Conservation (phyloP, 2,329 filamentous ascomycete species). For the Trichoderma atrobrunneum region DNA sequence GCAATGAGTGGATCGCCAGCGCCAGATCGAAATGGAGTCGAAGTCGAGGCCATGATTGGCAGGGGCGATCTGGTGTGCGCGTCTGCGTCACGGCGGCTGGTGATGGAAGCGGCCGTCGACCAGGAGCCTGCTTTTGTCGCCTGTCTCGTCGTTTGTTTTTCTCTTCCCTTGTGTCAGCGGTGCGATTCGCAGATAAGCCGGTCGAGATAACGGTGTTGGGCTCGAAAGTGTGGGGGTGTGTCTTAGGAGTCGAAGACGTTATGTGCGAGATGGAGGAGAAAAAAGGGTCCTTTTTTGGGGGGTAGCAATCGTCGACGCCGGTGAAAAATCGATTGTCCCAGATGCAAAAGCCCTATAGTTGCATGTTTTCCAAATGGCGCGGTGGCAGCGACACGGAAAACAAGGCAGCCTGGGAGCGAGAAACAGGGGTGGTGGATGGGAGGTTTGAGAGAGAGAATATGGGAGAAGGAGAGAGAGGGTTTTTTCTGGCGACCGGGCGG, state of each 20-base stretch:
- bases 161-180: conserved; percentile 1
- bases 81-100: conserved; percentile 22
- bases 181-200: conserved; percentile 8
- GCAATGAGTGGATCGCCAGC: conserved; percentile 40
- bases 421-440: background rate
- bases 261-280: background rate
- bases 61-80: conserved; percentile 13
- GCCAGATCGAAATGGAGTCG: conserved; percentile 30
- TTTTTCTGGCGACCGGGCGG: background rate
- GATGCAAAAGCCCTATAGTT: background rate
- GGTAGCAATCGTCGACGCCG: background rate
- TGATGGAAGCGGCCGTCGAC: background rate
- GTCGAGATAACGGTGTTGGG: conserved; percentile 1
- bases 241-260: background rate
- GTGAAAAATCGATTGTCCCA: background rate
- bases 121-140: background rate
- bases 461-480: background rate
- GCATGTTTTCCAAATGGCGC: background rate
- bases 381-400: background rate
- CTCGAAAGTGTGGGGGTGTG: conserved; percentile 5
- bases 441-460: background rate
- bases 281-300: background rate
- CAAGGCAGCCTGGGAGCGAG: background rate
- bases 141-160: background rate
- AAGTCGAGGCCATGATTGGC: conserved; percentile 38